Conservation (phyloP, 768 basidiomycete genomes). For the Collybiopsis confluens region DNA sequence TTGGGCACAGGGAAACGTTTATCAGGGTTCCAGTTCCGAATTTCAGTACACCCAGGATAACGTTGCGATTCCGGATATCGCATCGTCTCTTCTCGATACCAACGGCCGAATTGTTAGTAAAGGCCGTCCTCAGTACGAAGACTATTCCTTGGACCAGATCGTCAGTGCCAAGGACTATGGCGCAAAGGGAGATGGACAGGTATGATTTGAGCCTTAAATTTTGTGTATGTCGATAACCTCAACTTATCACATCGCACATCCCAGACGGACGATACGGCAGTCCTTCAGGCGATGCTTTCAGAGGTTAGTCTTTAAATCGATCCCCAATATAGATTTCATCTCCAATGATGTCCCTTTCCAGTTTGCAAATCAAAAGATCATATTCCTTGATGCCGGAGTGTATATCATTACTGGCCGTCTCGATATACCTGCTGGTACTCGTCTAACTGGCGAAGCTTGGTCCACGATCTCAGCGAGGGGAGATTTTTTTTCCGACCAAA, state of each 20-base stretch:
- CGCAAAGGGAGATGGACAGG: constrained; percentile 66
- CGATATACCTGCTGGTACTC: constrained; percentile 52
- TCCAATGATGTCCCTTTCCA: constrained; percentile 18
- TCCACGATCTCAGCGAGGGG: constrained; percentile 23
- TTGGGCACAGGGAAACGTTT: constrained; percentile 80
- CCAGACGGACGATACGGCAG: constrained; percentile 67
- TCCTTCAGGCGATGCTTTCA: constrained; percentile 55
- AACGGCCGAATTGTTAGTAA: constrained; percentile 58
- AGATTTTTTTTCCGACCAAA: constrained; percentile 41
- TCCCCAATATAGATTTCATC: neutral
- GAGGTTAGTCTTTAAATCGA: constrained; percentile 31
- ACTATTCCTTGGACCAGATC: constrained; percentile 58
- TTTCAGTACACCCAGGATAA: constrained; percentile 47
- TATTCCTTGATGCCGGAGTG: constrained; percentile 74
- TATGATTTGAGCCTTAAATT: neutral
- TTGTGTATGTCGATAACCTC: neutral
- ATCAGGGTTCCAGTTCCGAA: constrained; percentile 40
- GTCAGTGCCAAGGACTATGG: constrained; percentile 69
- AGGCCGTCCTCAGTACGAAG: constrained; percentile 64
- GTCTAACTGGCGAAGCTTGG: constrained; percentile 52
- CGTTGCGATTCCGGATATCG: constrained; percentile 49
- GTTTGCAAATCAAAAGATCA: constrained; percentile 73
- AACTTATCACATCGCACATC: neutral
- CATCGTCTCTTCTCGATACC: constrained; percentile 44
- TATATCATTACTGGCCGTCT: constrained; percentile 54